Evolutionary conservation across 495 filamentous ascomycete species (phyloP), one percentile per base, ranked within the genome.

Genomic region (Echria macrotheca): DNA sequence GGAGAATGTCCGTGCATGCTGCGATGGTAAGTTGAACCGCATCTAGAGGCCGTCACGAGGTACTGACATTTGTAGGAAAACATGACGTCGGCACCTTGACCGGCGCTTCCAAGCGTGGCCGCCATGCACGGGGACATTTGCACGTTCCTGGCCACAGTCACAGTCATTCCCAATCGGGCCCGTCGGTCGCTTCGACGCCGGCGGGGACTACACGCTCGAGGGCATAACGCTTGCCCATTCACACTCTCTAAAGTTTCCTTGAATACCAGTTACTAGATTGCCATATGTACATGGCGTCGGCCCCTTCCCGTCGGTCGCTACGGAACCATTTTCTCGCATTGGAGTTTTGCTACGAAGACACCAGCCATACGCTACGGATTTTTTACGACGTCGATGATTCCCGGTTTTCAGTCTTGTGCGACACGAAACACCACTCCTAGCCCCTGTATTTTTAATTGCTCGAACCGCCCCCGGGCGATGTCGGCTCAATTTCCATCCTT

Each of bases 1-100:
- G 55, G 94, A 96, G 70, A 96, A 98, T 61, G 93, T 98, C 40
- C 77, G 93, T 63, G 91, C 90, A 44, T 98, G 93, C 70, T 98
- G 93, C 67, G 93, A 96, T 80, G 93, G 89, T 91, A 72, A 75
- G 83, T 55, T 44, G 22, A 40, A 29, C 33, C 18, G 29, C 38
- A 10, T 33, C n/a, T 26, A 25, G 10, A 35, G 11, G 12, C 37
- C 8, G 15, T 18, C 14, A 22, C 9, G 10, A 7, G 47, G 4
- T 53, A 47, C 57, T 68, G 59, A 70, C 51, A 17, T 43, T 4
- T 19, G 28, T 42, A 91, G 86, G 89, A 54, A 91, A 87, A 72
- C 84, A 87, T 58, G 83, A 86, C 62, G 82, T 86, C 36, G 74
- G 76, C 41, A 75, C 74, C 35, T 59, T 84, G 55, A 61, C 68